A percentile compares a stretch with the other conserved stretches of the same genome.
Evolutionary conservation across 768 basidiomycete species (phyloP).

Genomic region (Dentipellis sp.): DNA sequence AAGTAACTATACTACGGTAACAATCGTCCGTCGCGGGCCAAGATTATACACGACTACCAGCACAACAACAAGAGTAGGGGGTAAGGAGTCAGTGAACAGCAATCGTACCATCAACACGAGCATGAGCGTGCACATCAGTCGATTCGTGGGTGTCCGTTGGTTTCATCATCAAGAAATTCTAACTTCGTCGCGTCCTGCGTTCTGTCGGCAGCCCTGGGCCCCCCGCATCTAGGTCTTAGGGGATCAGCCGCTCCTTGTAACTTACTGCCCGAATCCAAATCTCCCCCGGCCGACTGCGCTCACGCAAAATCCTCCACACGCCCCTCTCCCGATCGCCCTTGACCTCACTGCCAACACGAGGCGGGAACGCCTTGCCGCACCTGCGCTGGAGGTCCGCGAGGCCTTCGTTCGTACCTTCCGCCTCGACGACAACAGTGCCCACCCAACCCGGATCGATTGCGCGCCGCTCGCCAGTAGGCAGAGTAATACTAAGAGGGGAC

Average conservation of each 20-base stretch:
- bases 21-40: too few species aligned
- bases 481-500: conserved; percentile 23
- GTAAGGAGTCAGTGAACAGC: too few species aligned
- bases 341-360: conserved; percentile 29
- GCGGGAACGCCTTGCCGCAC: conserved; percentile 63
- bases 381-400: conserved; percentile 69
- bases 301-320: conserved; percentile 67
- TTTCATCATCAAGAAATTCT: too few species aligned
- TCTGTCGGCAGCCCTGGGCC: too few species aligned
- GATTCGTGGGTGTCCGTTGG: too few species aligned
- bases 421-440: conserved; percentile 75
- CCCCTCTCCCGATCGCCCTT: conserved; percentile 36
- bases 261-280: conserved; percentile 63
- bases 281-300: conserved; percentile 69
- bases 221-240: conserved; percentile 1
- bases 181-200: too few species aligned
- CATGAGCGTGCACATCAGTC: too few species aligned
- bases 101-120: too few species aligned
- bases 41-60: too few species aligned
- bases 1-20: too few species aligned
- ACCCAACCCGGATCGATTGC: conserved; percentile 73
- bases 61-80: too few species aligned
- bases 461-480: conserved; percentile 20
- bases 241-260: conserved; percentile 52
- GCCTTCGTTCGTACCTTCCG: conserved; percentile 82